These are phyloP conservation scores for Acacia concinna DNA, from an alignment of 331 rosid genomes.

Conservation along the genomic window DNA sequence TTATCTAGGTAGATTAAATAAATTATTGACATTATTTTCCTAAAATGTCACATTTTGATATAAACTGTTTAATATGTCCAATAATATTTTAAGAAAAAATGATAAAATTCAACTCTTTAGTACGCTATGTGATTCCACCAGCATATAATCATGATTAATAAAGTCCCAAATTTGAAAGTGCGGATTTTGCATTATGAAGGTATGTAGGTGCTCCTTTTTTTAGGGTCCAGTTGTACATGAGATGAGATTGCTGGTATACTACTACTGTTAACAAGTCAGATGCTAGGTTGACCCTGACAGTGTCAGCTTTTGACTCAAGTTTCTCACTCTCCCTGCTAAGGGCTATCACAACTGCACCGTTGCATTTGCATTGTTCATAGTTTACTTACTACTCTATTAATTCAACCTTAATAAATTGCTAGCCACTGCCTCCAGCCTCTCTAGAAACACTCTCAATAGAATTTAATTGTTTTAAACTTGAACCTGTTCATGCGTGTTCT, in stretches of 20 bases:
- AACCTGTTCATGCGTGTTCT: neutral
- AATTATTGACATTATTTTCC: no score
- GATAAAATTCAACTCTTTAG: no score
- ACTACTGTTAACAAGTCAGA: neutral
- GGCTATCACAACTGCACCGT: neutral
- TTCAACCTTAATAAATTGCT: neutral
- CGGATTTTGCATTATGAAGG: no score
- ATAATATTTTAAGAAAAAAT: no score
- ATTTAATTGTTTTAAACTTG: neutral
- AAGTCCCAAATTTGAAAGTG: neutral
- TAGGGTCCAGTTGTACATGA: neutral
- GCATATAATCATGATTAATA: neutral
- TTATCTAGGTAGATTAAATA: no score
- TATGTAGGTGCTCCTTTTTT: neutral
- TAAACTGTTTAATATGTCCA: no score
- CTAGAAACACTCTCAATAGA: neutral
- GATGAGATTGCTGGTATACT: neutral
- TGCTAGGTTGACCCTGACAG: neutral
- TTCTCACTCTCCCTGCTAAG: neutral
- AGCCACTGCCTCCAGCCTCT: neutral
- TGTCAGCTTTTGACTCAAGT: constrained; percentile 50
- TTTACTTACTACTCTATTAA: neutral
- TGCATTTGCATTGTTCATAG: neutral
- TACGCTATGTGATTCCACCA: neutral
- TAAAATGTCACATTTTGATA: no score